These are phyloP conservation scores for Nemania sp. DNA, from an alignment of 2,329 filamentous ascomycete genomes.

Conservation along the genomic window DNA sequence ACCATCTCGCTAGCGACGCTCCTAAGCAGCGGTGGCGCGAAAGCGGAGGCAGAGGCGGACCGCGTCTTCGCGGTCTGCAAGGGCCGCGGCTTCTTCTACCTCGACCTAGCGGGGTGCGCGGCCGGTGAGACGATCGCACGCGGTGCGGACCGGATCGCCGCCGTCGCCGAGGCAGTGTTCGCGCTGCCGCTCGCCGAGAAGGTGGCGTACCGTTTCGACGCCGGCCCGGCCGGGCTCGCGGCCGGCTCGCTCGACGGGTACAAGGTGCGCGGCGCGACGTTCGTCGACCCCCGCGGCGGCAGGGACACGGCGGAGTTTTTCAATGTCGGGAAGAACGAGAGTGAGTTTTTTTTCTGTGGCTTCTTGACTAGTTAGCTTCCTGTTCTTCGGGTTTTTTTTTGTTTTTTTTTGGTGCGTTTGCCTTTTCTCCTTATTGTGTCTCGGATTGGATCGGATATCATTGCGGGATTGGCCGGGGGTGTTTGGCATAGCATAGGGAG, in stretches of 20 bases:
- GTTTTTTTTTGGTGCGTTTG: too few relatives aligned
- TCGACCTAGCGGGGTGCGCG: constrained; percentile 33
- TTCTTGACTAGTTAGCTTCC: too few relatives aligned
- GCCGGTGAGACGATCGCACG: constrained; percentile 30
- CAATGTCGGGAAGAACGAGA: constrained; percentile 42
- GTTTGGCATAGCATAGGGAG: too few relatives aligned
- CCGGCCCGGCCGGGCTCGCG: too few relatives aligned
- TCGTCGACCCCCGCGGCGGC: constrained; percentile 36
- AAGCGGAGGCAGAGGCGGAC: constrained; percentile 25
- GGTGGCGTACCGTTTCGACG: constrained; percentile 31
- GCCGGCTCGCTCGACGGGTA: constrained; percentile 40
- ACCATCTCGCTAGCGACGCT: constrained; percentile 39
- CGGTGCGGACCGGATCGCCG: constrained; percentile 32
- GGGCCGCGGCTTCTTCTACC: constrained; percentile 42
- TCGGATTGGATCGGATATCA: too few relatives aligned
- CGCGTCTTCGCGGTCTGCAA: constrained; percentile 37
- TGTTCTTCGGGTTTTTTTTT: too few relatives aligned
- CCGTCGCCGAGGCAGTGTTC: constrained; percentile 36
- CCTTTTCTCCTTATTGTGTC: too few relatives aligned
- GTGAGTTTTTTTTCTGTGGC: constrained; percentile 12
- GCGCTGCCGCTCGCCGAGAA: constrained; percentile 38
- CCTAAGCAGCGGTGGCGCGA: constrained; percentile 8
- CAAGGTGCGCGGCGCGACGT: constrained; percentile 39
- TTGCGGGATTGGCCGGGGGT: too few relatives aligned
- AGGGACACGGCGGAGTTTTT: constrained; percentile 44